These are phyloP conservation scores for Talaromyces stipitatus DNA, from an alignment of 495 filamentous ascomycete species.

Conservation along the genomic window DNA sequence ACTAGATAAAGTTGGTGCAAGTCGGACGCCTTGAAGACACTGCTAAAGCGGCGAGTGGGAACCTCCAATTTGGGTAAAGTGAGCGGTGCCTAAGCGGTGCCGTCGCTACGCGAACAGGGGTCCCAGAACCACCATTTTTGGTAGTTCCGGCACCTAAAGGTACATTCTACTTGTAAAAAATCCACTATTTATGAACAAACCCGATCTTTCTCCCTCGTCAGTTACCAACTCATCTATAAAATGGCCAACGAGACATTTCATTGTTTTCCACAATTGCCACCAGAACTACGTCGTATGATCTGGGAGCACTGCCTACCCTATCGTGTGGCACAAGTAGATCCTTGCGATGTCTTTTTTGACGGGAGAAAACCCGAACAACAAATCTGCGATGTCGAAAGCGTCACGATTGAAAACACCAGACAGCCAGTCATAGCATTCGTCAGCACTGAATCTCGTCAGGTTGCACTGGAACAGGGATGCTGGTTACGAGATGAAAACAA, in stretches of 20 bases:
- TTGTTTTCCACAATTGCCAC: neutral
- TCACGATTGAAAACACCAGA: neutral
- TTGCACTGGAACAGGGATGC: neutral
- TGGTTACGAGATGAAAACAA: neutral
- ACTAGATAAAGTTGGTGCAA: neutral
- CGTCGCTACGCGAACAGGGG: too few species aligned
- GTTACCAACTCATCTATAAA: too few species aligned
- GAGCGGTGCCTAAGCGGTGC: conserved; percentile 5
- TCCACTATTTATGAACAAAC: too few species aligned
- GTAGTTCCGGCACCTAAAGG: too few species aligned
- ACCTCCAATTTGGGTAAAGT: conserved; percentile 6
- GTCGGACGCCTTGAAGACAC: neutral
- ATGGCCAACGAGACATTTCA: neutral
- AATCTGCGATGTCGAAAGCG: neutral
- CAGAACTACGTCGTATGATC: neutral
- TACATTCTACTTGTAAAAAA: too few species aligned
- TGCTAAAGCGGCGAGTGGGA: neutral
- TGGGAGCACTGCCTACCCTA: neutral
- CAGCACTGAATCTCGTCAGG: neutral
- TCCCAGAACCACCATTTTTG: too few species aligned
- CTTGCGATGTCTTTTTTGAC: neutral
- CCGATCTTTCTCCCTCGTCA: too few species aligned
- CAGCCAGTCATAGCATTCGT: neutral
- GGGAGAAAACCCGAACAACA: neutral
- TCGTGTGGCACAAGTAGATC: neutral